Conservation (phyloP, 225 moss, liverwort and hornwort species). For the Neckera pumila region DNA sequence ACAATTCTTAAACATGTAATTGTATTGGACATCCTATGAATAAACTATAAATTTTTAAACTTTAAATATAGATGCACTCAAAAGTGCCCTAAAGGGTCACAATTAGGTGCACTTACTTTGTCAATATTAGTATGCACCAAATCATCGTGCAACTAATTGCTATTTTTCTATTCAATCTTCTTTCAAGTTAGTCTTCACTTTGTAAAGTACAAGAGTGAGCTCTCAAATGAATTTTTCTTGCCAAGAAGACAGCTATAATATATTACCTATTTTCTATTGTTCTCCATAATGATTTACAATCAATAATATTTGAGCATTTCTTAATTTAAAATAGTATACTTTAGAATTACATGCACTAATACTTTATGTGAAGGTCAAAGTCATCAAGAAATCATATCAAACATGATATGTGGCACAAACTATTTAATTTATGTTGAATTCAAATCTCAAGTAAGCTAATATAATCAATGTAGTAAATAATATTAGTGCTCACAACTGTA, state of each 20-base stretch:
- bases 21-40: not conserved
- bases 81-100: rapidly evolving
- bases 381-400: not conserved
- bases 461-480: not conserved
- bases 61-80: not conserved
- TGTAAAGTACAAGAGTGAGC: not conserved
- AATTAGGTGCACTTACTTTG: not conserved
- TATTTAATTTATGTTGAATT: too few species aligned
- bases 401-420: not conserved
- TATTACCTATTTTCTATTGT: not conserved
- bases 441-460: rapidly evolving
- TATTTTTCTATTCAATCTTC: not conserved
- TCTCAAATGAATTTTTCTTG: too few species aligned
- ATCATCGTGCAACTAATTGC: not conserved
- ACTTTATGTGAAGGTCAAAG: not conserved
- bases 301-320: not conserved
- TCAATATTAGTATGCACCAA: not conserved
- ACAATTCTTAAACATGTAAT: not conserved
- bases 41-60: not conserved
- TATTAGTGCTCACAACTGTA: rapidly evolving
- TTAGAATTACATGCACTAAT: not conserved
- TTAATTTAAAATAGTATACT: not conserved
- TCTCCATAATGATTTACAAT: not conserved
- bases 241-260: not conserved
- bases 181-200: not conserved